Conservation (phyloP, 2,329 filamentous ascomycete genomes). For the Aureobasidium sp. region DNA sequence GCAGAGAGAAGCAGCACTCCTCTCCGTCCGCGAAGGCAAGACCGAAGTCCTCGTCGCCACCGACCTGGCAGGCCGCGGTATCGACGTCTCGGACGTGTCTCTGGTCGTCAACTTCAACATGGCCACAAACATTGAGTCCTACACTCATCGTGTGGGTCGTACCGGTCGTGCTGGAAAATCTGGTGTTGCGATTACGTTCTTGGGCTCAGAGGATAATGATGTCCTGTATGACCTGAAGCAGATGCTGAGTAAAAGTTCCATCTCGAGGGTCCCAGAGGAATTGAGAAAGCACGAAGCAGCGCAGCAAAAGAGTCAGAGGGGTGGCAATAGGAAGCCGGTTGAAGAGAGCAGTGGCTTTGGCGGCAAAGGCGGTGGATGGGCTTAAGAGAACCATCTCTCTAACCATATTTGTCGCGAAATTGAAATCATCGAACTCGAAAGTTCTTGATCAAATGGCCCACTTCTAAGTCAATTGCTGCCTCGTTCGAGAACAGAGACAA, state of each 20-base stretch:
- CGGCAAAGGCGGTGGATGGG: conserved; percentile 30
- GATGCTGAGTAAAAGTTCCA: conserved; percentile 85
- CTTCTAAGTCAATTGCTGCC: too few relatives aligned
- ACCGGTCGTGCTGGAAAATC: conserved; percentile 96
- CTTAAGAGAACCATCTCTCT: background rate
- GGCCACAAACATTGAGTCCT: conserved; percentile 85
- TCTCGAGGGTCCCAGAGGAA: conserved; percentile 87
- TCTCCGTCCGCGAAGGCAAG: conserved; percentile 70
- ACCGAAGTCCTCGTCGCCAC: conserved; percentile 91
- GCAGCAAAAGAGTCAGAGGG: conserved; percentile 71
- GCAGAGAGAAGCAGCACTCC: conserved; percentile 87
- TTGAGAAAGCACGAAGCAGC: conserved; percentile 81
- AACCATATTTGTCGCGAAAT: background rate
- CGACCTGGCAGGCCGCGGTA: conserved; percentile 92
- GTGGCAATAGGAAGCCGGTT: conserved; percentile 23
- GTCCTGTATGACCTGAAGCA: conserved; percentile 88
- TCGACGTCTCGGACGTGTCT: conserved; percentile 89
- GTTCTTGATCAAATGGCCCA: too few relatives aligned
- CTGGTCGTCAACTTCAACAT: conserved; percentile 99
- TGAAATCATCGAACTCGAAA: too few relatives aligned
- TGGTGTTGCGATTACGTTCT: conserved; percentile 91
- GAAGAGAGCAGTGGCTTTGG: conserved; percentile 31
- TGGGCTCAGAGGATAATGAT: conserved; percentile 83
- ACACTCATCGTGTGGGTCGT: conserved; percentile 93
- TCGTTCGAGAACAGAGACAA: too few relatives aligned